A percentile compares a stretch with the other conserved stretches of the same genome.
Evolutionary conservation across 257 asterid genomes (phyloP).

Genomic region (Coffea eugenioides): DNA sequence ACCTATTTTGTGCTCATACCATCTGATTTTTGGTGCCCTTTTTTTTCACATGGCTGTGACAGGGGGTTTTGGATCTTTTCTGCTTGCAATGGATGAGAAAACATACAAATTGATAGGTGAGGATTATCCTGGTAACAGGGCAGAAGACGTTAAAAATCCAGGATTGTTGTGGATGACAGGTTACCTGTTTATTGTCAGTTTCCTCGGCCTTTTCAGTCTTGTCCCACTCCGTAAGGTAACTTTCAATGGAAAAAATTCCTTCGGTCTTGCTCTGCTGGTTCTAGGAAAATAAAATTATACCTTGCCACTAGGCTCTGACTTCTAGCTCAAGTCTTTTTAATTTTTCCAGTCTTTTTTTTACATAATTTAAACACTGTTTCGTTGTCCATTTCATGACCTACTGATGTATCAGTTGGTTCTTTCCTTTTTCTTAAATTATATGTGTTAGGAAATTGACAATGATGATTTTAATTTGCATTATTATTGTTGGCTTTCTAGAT

Average conservation of each 20-base stretch:
- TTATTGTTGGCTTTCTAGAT: neutral
- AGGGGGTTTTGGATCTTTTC: constrained; percentile 93
- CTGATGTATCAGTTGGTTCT: neutral
- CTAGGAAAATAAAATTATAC: neutral
- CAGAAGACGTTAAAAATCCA: constrained; percentile 94
- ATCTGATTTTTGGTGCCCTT: neutral
- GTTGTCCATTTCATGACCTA: neutral
- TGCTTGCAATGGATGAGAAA: constrained; percentile 94
- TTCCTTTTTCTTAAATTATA: neutral
- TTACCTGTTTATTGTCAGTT: constrained; percentile 78
- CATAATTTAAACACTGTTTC: neutral
- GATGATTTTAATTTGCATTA: neutral
- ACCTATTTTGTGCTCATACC: neutral
- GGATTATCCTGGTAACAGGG: constrained; percentile 89
- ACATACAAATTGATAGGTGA: constrained; percentile 86
- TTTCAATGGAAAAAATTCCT: neutral
- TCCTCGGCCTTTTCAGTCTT: constrained; percentile 88
- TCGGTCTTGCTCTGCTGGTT: neutral
- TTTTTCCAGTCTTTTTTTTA: neutral
- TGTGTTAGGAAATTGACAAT: neutral
- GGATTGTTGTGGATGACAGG: constrained; percentile 94
- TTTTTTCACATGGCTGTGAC: constrained; percentile 14
- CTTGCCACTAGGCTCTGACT: constrained; percentile 2
- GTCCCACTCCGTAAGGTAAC: constrained; percentile 93
- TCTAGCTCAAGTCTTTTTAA: neutral